Base-by-base conservation (phyloP, 805 yeast species). In the Blastobotrys attinorum region DNA sequence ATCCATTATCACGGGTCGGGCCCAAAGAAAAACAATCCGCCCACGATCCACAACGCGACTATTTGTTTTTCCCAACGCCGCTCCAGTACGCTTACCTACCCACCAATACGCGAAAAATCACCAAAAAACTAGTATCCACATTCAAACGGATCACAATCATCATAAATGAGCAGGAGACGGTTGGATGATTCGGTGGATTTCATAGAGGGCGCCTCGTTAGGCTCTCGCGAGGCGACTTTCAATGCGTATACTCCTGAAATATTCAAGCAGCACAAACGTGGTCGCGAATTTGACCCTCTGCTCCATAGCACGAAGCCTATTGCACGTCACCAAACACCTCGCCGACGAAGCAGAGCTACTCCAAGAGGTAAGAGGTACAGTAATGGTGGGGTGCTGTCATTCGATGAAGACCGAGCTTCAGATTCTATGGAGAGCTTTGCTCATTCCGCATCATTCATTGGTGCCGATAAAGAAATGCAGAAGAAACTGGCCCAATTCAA, bases 351-450 rank as follows among this genome's bases (percentile, higher is more conserved):
- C n/a, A n/a, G n/a, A n/a, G n/a, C n/a, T n/a, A n/a, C n/a, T n/a
- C n/a, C n/a, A n/a, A n/a, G n/a, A n/a, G 29, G 39, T 22, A 32
- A 22, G 10, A 32, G 36, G 11, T 7, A 10, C 13, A 34, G 20
- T 17, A 22, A 17, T 17, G 22, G 15, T 22, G 39, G 39, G 13
- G 27, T 37, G 11, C 17, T 37, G 31, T 37, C 39, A 13, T 37
- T n/a, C 18, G 39, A 37, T 21, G 18, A 37, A 13, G 22, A 35
- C n/a, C 17, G 22, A 16, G 39, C 16, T 6, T 37, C 39, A 6
- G 39, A 37, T 20, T 22, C 31, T 13, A 37, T 37, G 39, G 39
- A 37, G 31, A 37, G 39, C 11, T 22, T 37, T n/a, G 21, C 18
- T 16, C 36, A 32, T 16, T n/a, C n/a, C n/a, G 18, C 36, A 11